Evolutionary conservation across 1,284 basidiomycete genomes (phyloP).

Genomic region (Dichomitus squalens): DNA sequence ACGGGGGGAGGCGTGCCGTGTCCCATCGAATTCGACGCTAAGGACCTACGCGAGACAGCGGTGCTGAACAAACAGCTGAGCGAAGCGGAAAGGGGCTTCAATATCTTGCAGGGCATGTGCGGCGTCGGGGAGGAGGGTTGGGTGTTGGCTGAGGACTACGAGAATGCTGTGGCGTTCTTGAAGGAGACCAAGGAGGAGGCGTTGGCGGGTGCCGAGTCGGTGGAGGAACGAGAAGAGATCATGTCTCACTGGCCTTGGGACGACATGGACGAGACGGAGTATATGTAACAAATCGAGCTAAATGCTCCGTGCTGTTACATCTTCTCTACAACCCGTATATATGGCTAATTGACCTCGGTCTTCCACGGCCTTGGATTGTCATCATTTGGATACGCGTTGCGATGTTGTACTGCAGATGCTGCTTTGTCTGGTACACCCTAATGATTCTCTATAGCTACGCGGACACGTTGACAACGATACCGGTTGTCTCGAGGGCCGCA

Average conservation of each 20-base stretch:
- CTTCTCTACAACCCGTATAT: too few relatives aligned
- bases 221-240: conserved; percentile 37
- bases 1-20: conserved; percentile 40
- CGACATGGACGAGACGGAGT: conserved; percentile 48
- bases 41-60: conserved; percentile 44
- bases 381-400: too few relatives aligned
- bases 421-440: too few relatives aligned
- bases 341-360: too few relatives aligned
- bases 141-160: conserved; percentile 43
- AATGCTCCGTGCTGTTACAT: too few relatives aligned
- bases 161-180: conserved; percentile 35
- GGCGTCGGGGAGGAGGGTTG: conserved; percentile 42
- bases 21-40: conserved; percentile 45
- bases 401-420: too few relatives aligned
- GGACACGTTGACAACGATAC: conserved; percentile 10
- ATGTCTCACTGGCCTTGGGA: conserved; percentile 45
- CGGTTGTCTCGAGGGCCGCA: conserved; percentile 3
- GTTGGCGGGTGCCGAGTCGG: conserved; percentile 32
- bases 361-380: too few relatives aligned
- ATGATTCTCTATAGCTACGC: too few relatives aligned
- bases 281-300: conserved; percentile 40
- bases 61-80: conserved; percentile 34
- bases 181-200: conserved; percentile 37
- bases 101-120: conserved; percentile 30
- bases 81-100: conserved; percentile 35